Percentiles rank a stretch among this genome's conserved stretches.
Evolutionary conservation across 306 rosid genomes (phyloP).

Genomic region (Fragaria vesca): DNA sequence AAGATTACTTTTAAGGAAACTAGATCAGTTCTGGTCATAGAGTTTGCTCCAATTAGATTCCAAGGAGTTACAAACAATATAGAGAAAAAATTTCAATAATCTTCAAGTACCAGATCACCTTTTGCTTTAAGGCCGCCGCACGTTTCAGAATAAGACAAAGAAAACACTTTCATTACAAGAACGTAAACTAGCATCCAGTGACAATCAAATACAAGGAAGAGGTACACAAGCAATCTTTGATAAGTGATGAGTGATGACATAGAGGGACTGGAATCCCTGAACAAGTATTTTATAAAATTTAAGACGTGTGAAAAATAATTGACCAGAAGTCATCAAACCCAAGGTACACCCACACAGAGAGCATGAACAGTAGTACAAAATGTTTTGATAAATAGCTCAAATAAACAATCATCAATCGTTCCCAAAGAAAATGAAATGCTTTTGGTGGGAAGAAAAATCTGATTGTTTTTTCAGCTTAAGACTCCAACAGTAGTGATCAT

Average conservation of each 20-base stretch:
- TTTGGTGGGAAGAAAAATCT: not conserved
- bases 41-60: not conserved
- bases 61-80: not conserved
- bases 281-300: not conserved
- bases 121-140: no score
- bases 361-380: not conserved
- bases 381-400: not conserved
- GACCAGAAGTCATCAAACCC: not conserved
- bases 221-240: not conserved
- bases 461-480: not conserved
- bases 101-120: no score
- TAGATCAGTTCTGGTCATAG: not conserved
- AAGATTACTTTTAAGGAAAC: not conserved
- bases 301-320: not conserved
- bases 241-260: conserved; percentile 4
- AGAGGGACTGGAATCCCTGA: conserved; percentile 7
- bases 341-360: not conserved
- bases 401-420: not conserved
- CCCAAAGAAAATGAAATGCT: not conserved
- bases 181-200: not conserved
- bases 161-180: not conserved
- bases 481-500: not conserved
- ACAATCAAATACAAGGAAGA: not conserved
- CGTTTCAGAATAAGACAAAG: not conserved
- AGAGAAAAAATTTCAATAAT: not conserved